Evolutionary conservation across 495 filamentous ascomycete genomes (phyloP).

Genomic region (Neurospora sp.): DNA sequence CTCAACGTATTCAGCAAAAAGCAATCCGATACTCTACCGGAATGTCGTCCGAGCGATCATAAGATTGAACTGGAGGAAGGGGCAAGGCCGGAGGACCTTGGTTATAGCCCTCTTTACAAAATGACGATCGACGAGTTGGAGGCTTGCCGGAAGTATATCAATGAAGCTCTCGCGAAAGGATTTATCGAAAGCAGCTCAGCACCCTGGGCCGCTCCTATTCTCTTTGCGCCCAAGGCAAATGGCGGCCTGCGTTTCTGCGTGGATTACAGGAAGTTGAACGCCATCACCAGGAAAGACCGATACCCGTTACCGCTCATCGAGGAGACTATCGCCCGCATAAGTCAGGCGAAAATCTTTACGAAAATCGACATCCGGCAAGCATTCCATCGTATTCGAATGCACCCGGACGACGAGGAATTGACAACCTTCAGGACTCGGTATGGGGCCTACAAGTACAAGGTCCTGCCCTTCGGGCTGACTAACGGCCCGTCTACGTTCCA

Average conservation of each 20-base stretch:
- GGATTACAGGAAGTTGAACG: slow-evolving; percentile 35
- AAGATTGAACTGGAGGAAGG: not conserved
- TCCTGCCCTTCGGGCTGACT: no score
- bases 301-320: slow-evolving; percentile 37
- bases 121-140: slow-evolving; percentile 19
- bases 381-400: slow-evolving; percentile 13
- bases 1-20: not conserved
- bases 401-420: no score
- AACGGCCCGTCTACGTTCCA: no score
- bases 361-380: slow-evolving; percentile 9
- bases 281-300: slow-evolving; percentile 29
- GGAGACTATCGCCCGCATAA: slow-evolving; percentile 26
- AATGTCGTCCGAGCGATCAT: not conserved
- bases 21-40: not conserved
- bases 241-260: slow-evolving; percentile 31
- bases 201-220: not conserved
- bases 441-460: no score
- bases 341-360: slow-evolving; percentile 25
- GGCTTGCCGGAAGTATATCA: not conserved
- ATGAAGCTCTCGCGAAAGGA: slow-evolving; percentile 2
- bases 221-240: slow-evolving; percentile 15
- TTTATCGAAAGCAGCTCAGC: slow-evolving; percentile 2
- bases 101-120: slow-evolving; percentile 14
- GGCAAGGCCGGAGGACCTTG: not conserved
- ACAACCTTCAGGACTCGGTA: no score